Base-by-base conservation (phyloP, 1,284 basidiomycete genomes). In the Leccinum subatratum region DNA sequence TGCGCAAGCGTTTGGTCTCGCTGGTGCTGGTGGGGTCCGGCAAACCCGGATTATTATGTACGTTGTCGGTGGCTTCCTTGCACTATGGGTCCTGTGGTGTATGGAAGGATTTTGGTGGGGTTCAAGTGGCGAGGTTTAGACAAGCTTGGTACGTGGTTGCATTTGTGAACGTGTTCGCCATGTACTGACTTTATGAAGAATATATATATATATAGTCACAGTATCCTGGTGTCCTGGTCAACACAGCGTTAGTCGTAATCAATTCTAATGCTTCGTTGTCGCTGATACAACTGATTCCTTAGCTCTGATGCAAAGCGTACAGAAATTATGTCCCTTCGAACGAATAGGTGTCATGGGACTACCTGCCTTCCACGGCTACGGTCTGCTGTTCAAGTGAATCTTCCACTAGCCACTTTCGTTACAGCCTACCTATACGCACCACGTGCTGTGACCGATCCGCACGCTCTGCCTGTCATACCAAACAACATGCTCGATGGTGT, bases 31-130 rank as follows among this genome's bases (percentile, higher is more conserved):
- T 3, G 83, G 87, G 12, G 79, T 90, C 45, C 88, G 86, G 75
- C 86, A 87, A 62, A 88, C 84, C 79, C 81, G 89, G 56, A 84
- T 89, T 58, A 89, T 88, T 8, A 76, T 86, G 65, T 83, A 86
- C 59, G 80, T 88, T 34, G 83, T 87, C 12, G 81, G 77, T 2
- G 78, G 74, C 1, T 72, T 82, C 34, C 63, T 85, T 45, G 73
- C 72, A 0, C 57, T 85, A 2, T 85, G 83, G 83, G 58, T 85
- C 4, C 42, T 80, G n/a, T 83, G 80, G 79, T 78, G 72, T 72
- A 64, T 63, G 22, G 68, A 64, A 16, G 68, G 63, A 5, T 57
- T 76, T 45, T 78, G 73, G 74, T 78, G 72, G 75, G 28, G 62
- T 25, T 71, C 72, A 6, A 65, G 62, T 25, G 68, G 67, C 22